Evolutionary conservation across 768 basidiomycete genomes (phyloP), one percentile per base, ranked within the genome.

Genomic region (Obba rivulosa): DNA sequence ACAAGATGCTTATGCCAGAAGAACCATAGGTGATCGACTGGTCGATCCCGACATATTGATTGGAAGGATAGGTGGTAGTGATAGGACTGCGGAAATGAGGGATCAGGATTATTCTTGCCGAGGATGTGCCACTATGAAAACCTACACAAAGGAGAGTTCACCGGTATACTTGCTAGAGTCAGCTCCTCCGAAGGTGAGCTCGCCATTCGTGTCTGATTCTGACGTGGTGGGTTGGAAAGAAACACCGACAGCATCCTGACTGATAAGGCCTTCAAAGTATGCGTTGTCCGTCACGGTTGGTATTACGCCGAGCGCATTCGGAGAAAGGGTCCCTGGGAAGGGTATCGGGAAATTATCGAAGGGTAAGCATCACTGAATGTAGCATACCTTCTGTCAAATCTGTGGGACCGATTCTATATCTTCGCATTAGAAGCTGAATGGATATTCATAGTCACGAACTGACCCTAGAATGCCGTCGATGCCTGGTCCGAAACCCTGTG

Each of bases 401-500:
- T 8, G 69, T 66, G 28, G 85, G 85, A 25, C 85, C 85, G 50
- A 85, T 75, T 16, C 81, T 84, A 18, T 20, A 39, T 34, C 18
- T 46, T 38, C 37, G 16, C 20, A 16, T 38, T 16, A 38, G n/a
- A 38, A 62, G 10, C 64, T 66, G 0, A 7, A 34, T 36, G 7
- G 13, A 25, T 16, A 5, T 38, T 38, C n/a, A 38, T 16, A 35
- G 34, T 38, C 21, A 13, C 13, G 17, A 7, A 20, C 53, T 17
- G 62, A 82, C 80, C 83, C 83, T 16, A 85, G 51, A 48, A 85
- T 83, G 10, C 83, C 83, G 53, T 85, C 84, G 21, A 78, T 70
- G 23, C 72, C 75, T 2, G 43, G 34, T 0, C 55, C 39, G 57
- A 66, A 63, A 2, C 77, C 83, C 2, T 49, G 34, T 1, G 78